These are phyloP conservation scores for Ilyonectria robusta DNA, from an alignment of 2,329 filamentous ascomycete species.

Conservation along the genomic window DNA sequence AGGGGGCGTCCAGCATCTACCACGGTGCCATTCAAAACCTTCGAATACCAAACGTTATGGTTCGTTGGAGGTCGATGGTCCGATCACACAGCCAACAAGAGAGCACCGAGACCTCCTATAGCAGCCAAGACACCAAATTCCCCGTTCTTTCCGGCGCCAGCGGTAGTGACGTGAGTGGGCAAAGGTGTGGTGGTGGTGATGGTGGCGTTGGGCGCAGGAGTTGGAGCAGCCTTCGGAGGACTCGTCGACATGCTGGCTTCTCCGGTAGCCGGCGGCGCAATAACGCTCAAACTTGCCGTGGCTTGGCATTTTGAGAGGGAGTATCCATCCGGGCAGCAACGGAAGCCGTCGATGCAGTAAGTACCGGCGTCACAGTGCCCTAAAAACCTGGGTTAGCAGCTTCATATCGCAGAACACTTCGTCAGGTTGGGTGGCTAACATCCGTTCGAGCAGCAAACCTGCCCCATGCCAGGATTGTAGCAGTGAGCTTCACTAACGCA, in stretches of 20 bases:
- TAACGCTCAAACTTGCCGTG: not conserved
- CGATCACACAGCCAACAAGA: not conserved
- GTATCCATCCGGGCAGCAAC: not conserved
- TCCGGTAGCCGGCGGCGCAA: not conserved
- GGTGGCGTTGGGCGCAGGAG: not conserved
- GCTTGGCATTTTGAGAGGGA: not conserved
- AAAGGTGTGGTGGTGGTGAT: not conserved
- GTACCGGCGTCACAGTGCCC: not conserved
- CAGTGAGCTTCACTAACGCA: not conserved
- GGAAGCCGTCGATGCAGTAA: not conserved
- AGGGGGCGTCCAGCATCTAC: not conserved
- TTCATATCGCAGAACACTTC: not conserved
- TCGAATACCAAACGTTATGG: not conserved
- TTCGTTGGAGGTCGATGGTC: not conserved
- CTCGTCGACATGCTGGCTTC: not conserved
- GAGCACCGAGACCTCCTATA: not conserved
- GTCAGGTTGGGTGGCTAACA: not conserved
- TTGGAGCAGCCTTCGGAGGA: not conserved
- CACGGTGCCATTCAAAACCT: no score
- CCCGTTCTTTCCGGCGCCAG: not conserved
- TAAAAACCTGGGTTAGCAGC: not conserved
- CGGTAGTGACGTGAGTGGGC: not conserved
- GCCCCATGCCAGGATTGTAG: not conserved
- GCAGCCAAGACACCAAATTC: not conserved
- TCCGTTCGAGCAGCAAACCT: not conserved